Evolutionary conservation across 2,329 filamentous ascomycete species (phyloP).

Genomic region (Beauveria varroae): DNA sequence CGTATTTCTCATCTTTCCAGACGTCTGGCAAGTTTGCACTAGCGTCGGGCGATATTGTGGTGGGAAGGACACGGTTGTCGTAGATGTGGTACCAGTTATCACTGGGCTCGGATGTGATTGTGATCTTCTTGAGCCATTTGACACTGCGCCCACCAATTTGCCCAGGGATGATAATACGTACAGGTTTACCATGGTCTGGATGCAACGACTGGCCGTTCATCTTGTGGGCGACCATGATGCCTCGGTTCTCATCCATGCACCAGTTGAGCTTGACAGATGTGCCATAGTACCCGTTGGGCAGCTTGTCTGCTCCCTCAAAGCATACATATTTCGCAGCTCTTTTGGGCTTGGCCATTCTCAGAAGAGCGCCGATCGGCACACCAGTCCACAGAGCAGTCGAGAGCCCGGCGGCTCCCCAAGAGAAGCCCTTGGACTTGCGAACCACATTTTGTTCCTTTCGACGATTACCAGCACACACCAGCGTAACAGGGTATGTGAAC

Average conservation of each 20-base stretch:
- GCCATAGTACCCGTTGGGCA: constrained; percentile 84
- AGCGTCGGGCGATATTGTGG: constrained; percentile 75
- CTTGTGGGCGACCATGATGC: constrained; percentile 79
- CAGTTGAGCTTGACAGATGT: constrained; percentile 84
- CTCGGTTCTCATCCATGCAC: constrained; percentile 74
- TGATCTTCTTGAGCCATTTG: constrained; percentile 82
- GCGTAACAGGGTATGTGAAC: constrained; percentile 76
- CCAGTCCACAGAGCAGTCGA: constrained; percentile 88
- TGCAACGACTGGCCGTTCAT: constrained; percentile 81
- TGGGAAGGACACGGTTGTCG: constrained; percentile 85
- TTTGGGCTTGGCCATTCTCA: constrained; percentile 59
- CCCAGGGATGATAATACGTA: constrained; percentile 77
- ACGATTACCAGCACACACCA: constrained; percentile 87
- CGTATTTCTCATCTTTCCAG: constrained; percentile 86
- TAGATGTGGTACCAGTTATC: constrained; percentile 96
- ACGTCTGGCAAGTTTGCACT: constrained; percentile 64
- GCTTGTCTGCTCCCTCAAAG: constrained; percentile 82
- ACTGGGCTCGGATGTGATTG: constrained; percentile 70
- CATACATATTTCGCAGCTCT: constrained; percentile 73
- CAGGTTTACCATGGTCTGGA: constrained; percentile 79
- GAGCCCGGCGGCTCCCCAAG: constrained; percentile 81
- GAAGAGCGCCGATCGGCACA: constrained; percentile 63
- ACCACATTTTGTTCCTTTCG: constrained; percentile 91
- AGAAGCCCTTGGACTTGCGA: constrained; percentile 87
- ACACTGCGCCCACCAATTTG: constrained; percentile 90